Evolutionary conservation across 2,329 filamentous ascomycete species (phyloP).

Genomic region (Penicillium expansum): DNA sequence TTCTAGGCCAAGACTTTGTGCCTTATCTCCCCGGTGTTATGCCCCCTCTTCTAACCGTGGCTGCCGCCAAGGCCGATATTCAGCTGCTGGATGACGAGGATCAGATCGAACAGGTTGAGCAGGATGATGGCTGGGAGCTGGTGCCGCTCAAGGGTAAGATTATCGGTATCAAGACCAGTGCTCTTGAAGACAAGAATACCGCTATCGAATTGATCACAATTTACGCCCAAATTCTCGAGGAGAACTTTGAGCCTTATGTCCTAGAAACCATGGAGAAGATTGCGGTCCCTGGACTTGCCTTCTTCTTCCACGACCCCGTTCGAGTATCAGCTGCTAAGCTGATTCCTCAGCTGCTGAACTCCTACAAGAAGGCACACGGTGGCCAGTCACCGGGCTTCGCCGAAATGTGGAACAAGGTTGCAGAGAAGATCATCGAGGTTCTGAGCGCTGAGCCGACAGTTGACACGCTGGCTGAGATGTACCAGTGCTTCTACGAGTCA

Average conservation of each 20-base stretch:
- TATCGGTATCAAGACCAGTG: constrained; percentile 96
- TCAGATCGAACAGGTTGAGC: constrained; percentile 85
- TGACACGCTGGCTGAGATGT: constrained; percentile 97
- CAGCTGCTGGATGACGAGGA: constrained; percentile 94
- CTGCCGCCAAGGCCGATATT: constrained; percentile 93
- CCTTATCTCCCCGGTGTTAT: constrained; percentile 92
- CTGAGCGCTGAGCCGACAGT: constrained; percentile 91
- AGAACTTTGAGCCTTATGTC: constrained; percentile 86
- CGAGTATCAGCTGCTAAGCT: constrained; percentile 92
- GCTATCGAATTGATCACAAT: constrained; percentile 98
- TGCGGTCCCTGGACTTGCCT: constrained; percentile 85
- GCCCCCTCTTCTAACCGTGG: constrained; percentile 86
- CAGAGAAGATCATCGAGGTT: constrained; percentile 89
- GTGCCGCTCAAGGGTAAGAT: constrained; percentile 96
- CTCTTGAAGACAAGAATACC: constrained; percentile 97
- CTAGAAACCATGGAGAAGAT: constrained; percentile 95
- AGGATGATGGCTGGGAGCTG: constrained; percentile 96
- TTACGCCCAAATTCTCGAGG: constrained; percentile 94
- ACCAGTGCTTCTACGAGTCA: constrained; percentile 99
- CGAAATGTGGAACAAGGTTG: constrained; percentile 79
- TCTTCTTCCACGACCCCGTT: constrained; percentile 99
- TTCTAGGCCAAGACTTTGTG: constrained; percentile 84
- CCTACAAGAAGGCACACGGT: constrained; percentile 90
- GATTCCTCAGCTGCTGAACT: constrained; percentile 87
- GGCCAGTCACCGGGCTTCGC: constrained; percentile 72